These are phyloP conservation scores for Cudoniella acicularis DNA, from an alignment of 495 filamentous ascomycete genomes.

Conservation along the genomic window DNA sequence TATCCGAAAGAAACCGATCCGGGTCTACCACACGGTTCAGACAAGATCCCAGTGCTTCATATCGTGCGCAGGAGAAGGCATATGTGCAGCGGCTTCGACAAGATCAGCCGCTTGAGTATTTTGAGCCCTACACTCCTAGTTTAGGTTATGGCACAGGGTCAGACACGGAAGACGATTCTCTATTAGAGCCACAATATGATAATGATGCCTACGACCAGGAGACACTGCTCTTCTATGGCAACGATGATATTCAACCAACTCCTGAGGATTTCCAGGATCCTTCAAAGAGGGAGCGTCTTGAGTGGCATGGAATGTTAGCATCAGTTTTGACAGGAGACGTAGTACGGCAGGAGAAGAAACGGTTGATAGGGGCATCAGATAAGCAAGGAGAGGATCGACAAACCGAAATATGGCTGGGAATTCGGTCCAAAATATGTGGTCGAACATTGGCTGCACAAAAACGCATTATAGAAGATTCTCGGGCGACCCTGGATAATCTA, in stretches of 20 bases:
- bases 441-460: slow-evolving; percentile 77
- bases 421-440: slow-evolving; percentile 77
- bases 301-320: slow-evolving; percentile 98
- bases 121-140: slow-evolving; percentile 64
- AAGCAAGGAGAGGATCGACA: slow-evolving; percentile 67
- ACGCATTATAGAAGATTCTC: slow-evolving; percentile 77
- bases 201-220: slow-evolving; percentile 89
- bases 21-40: slow-evolving; percentile 48
- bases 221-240: slow-evolving; percentile 81
- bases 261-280: slow-evolving; percentile 85
- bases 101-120: slow-evolving; percentile 58
- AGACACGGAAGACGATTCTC: slow-evolving; percentile 86
- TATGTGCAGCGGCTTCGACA: slow-evolving; percentile 76
- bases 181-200: slow-evolving; percentile 75
- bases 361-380: slow-evolving; percentile 80
- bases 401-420: slow-evolving; percentile 85
- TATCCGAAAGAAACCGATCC: slow-evolving; percentile 44
- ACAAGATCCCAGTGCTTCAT: slow-evolving; percentile 74
- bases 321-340: slow-evolving; percentile 95
- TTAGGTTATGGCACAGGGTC: slow-evolving; percentile 69
- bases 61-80: slow-evolving; percentile 75
- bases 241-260: slow-evolving; percentile 83
- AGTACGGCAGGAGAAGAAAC: slow-evolving; percentile 94
- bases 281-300: slow-evolving; percentile 83
- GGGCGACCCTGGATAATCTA: slow-evolving; percentile 59